A percentile compares a stretch with the other conserved stretches of the same genome.
Conservation (phyloP, 768 basidiomycete species). For the Hericium rajendrae region DNA sequence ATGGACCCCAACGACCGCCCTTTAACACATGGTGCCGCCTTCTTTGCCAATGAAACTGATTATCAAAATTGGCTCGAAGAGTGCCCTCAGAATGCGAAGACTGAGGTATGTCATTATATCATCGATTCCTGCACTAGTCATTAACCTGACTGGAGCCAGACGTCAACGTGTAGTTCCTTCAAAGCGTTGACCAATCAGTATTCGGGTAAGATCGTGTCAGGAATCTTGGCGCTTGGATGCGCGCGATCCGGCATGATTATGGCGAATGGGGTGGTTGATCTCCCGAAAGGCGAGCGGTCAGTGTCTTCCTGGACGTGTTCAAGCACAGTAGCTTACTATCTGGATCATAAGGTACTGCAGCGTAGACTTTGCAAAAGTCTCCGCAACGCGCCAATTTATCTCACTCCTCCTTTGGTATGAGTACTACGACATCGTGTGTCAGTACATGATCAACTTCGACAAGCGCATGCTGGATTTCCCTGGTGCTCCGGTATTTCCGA, state of each 20-base stretch:
- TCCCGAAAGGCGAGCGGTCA: background rate
- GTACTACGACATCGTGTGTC: background rate
- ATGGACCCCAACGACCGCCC: background rate
- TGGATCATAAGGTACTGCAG: background rate
- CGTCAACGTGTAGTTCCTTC: background rate
- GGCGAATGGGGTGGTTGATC: background rate
- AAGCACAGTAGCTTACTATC: too few relatives aligned
- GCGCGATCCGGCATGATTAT: background rate
- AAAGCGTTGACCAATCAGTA: background rate
- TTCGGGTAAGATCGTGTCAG: background rate
- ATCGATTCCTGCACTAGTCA: background rate
- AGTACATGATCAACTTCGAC: background rate
- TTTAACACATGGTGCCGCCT: background rate
- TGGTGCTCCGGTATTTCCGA: background rate
- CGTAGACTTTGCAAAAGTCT: background rate
- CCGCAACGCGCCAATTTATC: background rate
- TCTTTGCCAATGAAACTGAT: background rate
- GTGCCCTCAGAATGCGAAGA: background rate
- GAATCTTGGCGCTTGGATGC: background rate
- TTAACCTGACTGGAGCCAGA: background rate
- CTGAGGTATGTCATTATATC: background rate
- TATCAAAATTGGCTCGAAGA: background rate
- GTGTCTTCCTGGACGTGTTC: background rate
- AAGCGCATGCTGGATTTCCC: background rate
- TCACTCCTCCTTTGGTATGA: background rate